These are phyloP conservation scores for Lachnellula hyalina DNA, from an alignment of 2,329 filamentous ascomycete genomes.

Conservation along the genomic window DNA sequence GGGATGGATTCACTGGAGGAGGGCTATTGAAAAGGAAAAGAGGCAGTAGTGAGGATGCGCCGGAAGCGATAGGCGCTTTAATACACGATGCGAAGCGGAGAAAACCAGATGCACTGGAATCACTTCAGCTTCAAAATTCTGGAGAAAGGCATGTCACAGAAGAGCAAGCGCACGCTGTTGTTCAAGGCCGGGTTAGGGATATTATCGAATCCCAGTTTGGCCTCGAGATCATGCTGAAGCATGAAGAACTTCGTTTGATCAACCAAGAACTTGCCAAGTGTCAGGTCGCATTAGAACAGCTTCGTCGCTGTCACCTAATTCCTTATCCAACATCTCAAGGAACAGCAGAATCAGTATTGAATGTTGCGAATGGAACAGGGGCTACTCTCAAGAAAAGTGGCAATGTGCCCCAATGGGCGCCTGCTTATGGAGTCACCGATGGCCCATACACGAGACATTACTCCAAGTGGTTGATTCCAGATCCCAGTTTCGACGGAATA, in stretches of 20 bases:
- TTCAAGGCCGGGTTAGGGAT: slow-evolving; percentile 30
- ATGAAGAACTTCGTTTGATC: slow-evolving; percentile 88
- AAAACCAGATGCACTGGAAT: slow-evolving; percentile 28
- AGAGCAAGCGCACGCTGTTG: slow-evolving; percentile 8
- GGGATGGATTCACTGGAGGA: slow-evolving; percentile 15
- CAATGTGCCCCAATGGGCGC: slow-evolving; percentile 67
- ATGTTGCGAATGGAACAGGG: slow-evolving; percentile 70
- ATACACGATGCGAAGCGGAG: slow-evolving; percentile 28
- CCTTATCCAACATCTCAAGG: slow-evolving; percentile 74
- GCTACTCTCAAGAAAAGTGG: slow-evolving; percentile 61
- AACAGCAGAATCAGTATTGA: slow-evolving; percentile 60
- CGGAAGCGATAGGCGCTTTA: slow-evolving; percentile 7
- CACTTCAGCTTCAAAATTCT: neutral
- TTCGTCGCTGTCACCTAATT: slow-evolving; percentile 86
- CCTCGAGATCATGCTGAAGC: slow-evolving; percentile 87
- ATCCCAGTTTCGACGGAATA: slow-evolving; percentile 75
- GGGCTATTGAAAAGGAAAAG: slow-evolving; percentile 25
- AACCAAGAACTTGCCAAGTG: slow-evolving; percentile 96
- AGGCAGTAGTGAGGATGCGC: slow-evolving; percentile 16
- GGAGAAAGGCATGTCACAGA: neutral
- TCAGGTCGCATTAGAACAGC: slow-evolving; percentile 85
- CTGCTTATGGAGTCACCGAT: slow-evolving; percentile 85
- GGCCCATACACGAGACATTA: slow-evolving; percentile 94
- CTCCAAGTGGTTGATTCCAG: slow-evolving; percentile 88
- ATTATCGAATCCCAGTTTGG: slow-evolving; percentile 79